Evolutionary conservation across 1,139 yeast genomes (phyloP), one percentile per base, ranked within the genome.

Genomic region (Pichia sp.): DNA sequence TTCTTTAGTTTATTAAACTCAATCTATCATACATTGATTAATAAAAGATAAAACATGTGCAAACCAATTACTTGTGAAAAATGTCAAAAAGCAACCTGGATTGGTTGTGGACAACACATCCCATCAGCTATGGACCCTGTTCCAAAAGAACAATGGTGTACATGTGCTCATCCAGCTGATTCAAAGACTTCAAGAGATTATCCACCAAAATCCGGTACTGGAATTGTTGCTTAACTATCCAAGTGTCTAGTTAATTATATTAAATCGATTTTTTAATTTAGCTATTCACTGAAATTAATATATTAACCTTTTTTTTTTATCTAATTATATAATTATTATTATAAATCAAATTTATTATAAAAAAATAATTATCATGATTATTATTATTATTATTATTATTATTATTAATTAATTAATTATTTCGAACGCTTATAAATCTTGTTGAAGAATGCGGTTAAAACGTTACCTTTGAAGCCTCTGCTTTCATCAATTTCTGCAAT

Each of bases 351-450:
- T 16, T 30, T n/a, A 30, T 6, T n/a, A 30, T 30, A 30, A 31
- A 6, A n/a, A 16, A 16, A 16, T 16, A 16, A 16, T 16, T 16
- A 16, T 16, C 16, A 16, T 16, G 16, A 16, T 16, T 16, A 16
- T 16, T 16, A 16, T 16, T 16, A 16, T 16, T 16, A 16, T 16
- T 16, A 16, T 16, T 16, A 16, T 16, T 16, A 16, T 9, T 6
- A 10, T 24, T 16, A 10, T 6, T 16, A 30, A 10, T n/a, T 27
- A 26, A 16, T 6, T 22, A 4, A 8, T 37, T 78, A 92, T 73
- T 90, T 92, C 51, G 82, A 77, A 68, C 99, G 83, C 73, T 89
- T 90, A 80, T 94, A 92, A 57, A 94, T 86, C 71, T 92, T 94
- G 65, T 78, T 76, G 62, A 94, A 78, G 73, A 94, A 94, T 7